Conservation (phyloP, 2,329 filamentous ascomycete genomes). For the Microcera coccophila region DNA sequence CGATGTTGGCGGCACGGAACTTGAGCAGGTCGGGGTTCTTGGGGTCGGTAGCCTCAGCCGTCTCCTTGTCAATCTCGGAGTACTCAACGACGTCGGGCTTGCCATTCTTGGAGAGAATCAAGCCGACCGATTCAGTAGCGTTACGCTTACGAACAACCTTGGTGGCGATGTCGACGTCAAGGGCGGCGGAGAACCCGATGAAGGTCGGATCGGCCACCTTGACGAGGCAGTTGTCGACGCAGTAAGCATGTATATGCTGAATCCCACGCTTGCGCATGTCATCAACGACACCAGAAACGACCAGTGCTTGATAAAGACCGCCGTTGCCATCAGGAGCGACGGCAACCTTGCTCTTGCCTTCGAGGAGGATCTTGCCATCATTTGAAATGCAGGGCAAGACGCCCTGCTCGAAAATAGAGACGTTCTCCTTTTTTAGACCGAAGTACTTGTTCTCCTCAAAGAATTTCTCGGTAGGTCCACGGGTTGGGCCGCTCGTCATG, state of each 20-base stretch:
- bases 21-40: constrained; percentile 79
- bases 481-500: constrained; percentile 96
- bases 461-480: constrained; percentile 87
- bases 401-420: constrained; percentile 93
- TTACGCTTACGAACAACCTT: constrained; percentile 99
- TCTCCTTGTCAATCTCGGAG: constrained; percentile 87
- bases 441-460: constrained; percentile 90
- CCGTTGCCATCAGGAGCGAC: constrained; percentile 97
- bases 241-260: constrained; percentile 95
- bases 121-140: constrained; percentile 89
- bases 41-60: constrained; percentile 82
- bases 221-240: constrained; percentile 98
- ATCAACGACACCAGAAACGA: constrained; percentile 72
- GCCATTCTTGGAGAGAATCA: constrained; percentile 93
- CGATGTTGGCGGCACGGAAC: constrained; percentile 97
- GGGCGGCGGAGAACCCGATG: constrained; percentile 84
- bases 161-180: constrained; percentile 90
- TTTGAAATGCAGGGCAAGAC: constrained; percentile 96
- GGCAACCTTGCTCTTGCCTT: constrained; percentile 84
- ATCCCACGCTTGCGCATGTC: constrained; percentile 89
- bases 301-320: constrained; percentile 88
- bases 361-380: constrained; percentile 93
- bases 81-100: constrained; percentile 98
- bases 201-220: constrained; percentile 97
- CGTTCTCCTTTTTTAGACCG: constrained; percentile 78